Evolutionary conservation across 257 asterid species (phyloP), one percentile per base, ranked within the genome.

Genomic region (Avicennia marina): DNA sequence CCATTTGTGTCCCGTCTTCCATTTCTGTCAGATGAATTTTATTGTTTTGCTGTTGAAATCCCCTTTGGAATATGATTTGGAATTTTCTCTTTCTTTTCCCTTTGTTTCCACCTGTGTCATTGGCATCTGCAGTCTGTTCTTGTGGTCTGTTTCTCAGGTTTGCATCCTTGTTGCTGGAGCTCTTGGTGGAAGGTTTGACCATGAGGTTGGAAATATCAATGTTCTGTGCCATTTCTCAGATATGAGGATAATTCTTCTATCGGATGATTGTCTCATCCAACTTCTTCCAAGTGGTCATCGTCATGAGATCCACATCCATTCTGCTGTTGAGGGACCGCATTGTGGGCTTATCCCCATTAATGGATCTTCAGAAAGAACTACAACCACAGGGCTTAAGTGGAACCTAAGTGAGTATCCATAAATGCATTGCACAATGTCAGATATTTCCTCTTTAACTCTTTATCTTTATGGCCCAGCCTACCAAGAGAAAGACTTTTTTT

Each of bases 171-270:
- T 75, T 58, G 81, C 83, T 21, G 99, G 97, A 58, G 99, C 96
- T 34, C 95, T 89, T 53, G 99, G 99, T 65, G 99, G 99, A 64
- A 84, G 99, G 71, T 93, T 89, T 62, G 96, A 93, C 61, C 99
- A 89, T 34, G 97, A 93, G 78, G 70, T 80, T 66, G 97, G 96
- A 51, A 93, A 93, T 53, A 84, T 86, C 72, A 89, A 93, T 20
- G 89, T 86, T 7, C 58, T 86, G 18, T 93, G 81, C 53, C 76
- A 50, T 50, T 93, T 93, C 78, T 65, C 96, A 7, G 64, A 67
- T 73, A 67, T 66, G 36, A 72, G 76, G 42, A 81, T 93, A 63
- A 58, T 84, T 72, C 94, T 93, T 68, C 60, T 93, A 57, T 86
- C 90, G 3, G 97, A 86, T 60, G 95, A 93, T 71, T 82, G 94